These are phyloP conservation scores for Hyaloperonospora arabidopsidis DNA, from an alignment of 352 stramenopile species.

Conservation along the genomic window DNA sequence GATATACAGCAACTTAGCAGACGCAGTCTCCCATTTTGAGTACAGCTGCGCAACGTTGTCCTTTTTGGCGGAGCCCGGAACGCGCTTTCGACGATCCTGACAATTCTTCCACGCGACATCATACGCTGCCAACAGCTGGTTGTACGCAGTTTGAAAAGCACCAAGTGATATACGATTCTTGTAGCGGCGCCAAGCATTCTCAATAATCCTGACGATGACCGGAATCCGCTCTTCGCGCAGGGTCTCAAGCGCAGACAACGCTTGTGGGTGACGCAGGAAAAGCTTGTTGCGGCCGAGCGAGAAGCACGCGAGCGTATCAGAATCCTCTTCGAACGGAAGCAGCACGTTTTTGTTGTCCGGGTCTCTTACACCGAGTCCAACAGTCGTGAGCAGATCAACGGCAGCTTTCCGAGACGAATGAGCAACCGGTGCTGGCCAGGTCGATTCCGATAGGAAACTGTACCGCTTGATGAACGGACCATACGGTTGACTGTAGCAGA, in stretches of 20 bases:
- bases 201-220: slow-evolving; percentile 72
- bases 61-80: slow-evolving; percentile 48
- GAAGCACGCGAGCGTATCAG: slow-evolving; percentile 64
- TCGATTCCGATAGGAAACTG: slow-evolving; percentile 74
- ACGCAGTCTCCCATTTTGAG: slow-evolving; percentile 47
- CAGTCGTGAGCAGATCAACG: slow-evolving; percentile 61
- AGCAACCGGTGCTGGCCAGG: slow-evolving; percentile 53
- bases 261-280: slow-evolving; percentile 85
- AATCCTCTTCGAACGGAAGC: slow-evolving; percentile 72
- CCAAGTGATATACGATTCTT: slow-evolving; percentile 60
- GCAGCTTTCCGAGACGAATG: slow-evolving; percentile 70
- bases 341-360: slow-evolving; percentile 36
- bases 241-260: slow-evolving; percentile 81
- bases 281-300: slow-evolving; percentile 84
- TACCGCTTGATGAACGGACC: slow-evolving; percentile 78
- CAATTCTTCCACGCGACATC: slow-evolving; percentile 55
- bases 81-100: slow-evolving; percentile 58
- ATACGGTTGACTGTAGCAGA: slow-evolving; percentile 80
- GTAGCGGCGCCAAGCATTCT: slow-evolving; percentile 79
- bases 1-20: slow-evolving; percentile 40
- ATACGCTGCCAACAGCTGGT: slow-evolving; percentile 46
- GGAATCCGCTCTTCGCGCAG: slow-evolving; percentile 71
- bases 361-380: slow-evolving; percentile 49
- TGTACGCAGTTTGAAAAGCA: slow-evolving; percentile 51
- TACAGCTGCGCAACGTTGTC: slow-evolving; percentile 48